These are phyloP conservation scores for Panaeolus papilionaceus DNA, from an alignment of 768 basidiomycete species.

Conservation along the genomic window DNA sequence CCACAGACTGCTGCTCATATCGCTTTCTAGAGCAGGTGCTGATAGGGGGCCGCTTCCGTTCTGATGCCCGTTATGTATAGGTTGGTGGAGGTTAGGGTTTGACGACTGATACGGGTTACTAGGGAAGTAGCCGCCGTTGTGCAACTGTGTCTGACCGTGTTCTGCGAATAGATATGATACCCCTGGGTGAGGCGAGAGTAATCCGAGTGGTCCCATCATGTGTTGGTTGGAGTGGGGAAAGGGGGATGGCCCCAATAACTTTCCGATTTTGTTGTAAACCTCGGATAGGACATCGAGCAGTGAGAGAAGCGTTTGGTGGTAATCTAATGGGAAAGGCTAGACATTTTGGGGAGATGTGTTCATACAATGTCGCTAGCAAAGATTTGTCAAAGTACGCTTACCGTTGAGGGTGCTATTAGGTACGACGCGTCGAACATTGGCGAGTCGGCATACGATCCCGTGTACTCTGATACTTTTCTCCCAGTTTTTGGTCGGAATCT, in stretches of 20 bases:
- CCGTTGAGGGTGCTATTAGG: conserved; percentile 77
- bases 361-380: neutral
- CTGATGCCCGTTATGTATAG: conserved; percentile 18
- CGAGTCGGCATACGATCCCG: conserved; percentile 62
- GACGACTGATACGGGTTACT: conserved; percentile 38
- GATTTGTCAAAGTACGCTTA: conserved; percentile 40
- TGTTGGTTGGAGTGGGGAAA: conserved; percentile 69
- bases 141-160: conserved; percentile 25
- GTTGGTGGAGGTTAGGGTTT: conserved; percentile 44
- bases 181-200: conserved; percentile 80
- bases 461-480: conserved; percentile 59
- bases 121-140: conserved; percentile 25
- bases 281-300: conserved; percentile 90
- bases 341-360: conserved; percentile 15
- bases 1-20: conserved; percentile 68
- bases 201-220: conserved; percentile 80
- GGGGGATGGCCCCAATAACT: conserved; percentile 83
- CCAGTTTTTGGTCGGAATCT: conserved; percentile 27
- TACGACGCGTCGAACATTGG: conserved; percentile 65
- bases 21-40: conserved; percentile 23
- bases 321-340: conserved; percentile 90
- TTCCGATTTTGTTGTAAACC: conserved; percentile 86
- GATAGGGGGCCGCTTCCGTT: conserved; percentile 8
- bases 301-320: conserved; percentile 87
- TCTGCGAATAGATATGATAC: conserved; percentile 81